Evolutionary conservation across 164 flowering plant genomes (phyloP).

Genomic region (Aristolochia contorta): DNA sequence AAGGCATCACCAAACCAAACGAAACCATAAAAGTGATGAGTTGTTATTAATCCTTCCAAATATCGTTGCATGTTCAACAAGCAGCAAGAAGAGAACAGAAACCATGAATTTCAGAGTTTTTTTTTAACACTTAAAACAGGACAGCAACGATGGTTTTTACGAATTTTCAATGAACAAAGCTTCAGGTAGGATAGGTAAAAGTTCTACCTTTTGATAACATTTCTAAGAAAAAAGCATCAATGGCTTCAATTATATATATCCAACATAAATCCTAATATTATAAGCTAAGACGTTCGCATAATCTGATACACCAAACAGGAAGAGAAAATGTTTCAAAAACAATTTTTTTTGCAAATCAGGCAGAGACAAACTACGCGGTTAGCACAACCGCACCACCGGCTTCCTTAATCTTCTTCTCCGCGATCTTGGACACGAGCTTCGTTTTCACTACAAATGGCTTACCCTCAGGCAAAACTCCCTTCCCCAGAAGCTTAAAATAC

Average conservation of each 20-base stretch:
- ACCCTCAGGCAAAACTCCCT: constrained; percentile 7
- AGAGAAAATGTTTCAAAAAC: background rate
- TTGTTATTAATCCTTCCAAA: too few species aligned
- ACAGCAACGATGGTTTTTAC: too few species aligned
- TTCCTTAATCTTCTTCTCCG: constrained; percentile 39
- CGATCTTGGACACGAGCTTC: constrained; percentile 41
- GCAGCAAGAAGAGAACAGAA: too few species aligned
- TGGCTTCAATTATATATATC: background rate
- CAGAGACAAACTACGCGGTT: constrained; percentile 29
- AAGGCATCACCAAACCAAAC: too few species aligned
- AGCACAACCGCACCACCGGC: constrained; percentile 69
- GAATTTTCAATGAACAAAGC: too few species aligned
- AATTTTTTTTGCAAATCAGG: background rate
- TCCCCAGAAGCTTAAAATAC: constrained; percentile 14
- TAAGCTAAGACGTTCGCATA: background rate
- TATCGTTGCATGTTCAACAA: too few species aligned
- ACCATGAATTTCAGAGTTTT: too few species aligned
- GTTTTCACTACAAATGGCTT: constrained; percentile 16
- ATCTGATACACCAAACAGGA: background rate
- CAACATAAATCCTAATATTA: background rate
- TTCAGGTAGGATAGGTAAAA: too few species aligned
- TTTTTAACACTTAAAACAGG: too few species aligned
- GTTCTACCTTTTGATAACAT: too few species aligned
- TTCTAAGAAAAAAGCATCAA: too few species aligned
- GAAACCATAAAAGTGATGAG: too few species aligned